Evolutionary conservation across 1,284 basidiomycete species (phyloP).

Genomic region (Trametes pubescens): DNA sequence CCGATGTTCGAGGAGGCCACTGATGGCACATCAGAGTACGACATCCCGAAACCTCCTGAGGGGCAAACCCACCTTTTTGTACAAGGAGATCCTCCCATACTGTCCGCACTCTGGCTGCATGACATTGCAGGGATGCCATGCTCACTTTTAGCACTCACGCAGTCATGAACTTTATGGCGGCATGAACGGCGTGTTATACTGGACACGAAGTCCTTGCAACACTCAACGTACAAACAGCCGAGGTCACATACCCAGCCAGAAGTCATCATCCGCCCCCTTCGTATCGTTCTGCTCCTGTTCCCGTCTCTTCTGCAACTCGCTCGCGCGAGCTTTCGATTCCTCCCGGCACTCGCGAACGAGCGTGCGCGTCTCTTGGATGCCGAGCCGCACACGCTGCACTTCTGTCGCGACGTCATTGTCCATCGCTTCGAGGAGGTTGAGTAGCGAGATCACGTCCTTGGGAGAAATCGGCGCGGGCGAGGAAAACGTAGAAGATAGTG

Average conservation of each 20-base stretch:
- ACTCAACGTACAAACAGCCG: conserved; percentile 2
- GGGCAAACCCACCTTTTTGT: too few relatives aligned
- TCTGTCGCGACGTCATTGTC: conserved; percentile 50
- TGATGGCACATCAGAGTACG: too few relatives aligned
- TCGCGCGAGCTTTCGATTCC: conserved; percentile 37
- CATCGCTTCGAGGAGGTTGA: conserved; percentile 48
- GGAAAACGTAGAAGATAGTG: conserved; percentile 11
- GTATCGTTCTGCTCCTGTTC: conserved; percentile 40
- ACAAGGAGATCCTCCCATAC: too few relatives aligned
- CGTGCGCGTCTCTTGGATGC: conserved; percentile 47
- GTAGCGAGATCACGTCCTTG: conserved; percentile 44
- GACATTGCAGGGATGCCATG: too few relatives aligned
- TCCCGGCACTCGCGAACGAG: conserved; percentile 43
- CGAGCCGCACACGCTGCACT: conserved; percentile 47
- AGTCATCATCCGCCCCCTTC: conserved; percentile 42
- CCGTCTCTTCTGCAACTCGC: conserved; percentile 31
- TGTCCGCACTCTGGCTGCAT: too few relatives aligned
- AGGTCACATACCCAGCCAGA: conserved; percentile 38
- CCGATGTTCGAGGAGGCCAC: too few relatives aligned
- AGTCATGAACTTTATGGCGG: neutral
- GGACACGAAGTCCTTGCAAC: neutral
- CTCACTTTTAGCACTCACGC: too few relatives aligned
- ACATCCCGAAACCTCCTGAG: too few relatives aligned
- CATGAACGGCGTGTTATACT: neutral
- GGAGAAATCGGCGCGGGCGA: conserved; percentile 35